phyloP scores from a whole-genome alignment of 306 rosid species.

The Amphicarpaea edgeworthii region DNA sequence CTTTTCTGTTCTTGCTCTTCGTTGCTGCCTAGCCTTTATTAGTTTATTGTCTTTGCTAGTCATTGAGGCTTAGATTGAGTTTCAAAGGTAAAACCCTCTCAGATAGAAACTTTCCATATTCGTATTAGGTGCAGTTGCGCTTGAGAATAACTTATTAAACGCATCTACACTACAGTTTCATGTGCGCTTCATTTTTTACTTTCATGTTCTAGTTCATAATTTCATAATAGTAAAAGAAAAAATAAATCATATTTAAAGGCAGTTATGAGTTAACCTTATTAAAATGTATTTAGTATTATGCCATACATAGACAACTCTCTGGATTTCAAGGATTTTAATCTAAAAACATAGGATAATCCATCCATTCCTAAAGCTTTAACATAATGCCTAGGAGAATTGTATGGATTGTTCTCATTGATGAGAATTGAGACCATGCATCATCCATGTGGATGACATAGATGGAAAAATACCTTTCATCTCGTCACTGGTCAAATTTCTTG shows the following conservation, averaged over 20 bases:
- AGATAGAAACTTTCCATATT: neutral
- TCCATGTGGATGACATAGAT: no score
- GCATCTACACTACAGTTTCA: constrained; percentile 4
- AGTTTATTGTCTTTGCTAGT: neutral
- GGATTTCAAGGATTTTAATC: no score
- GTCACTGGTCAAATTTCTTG: no score
- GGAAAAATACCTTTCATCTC: no score
- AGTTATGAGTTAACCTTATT: neutral
- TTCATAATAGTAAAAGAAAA: neutral
- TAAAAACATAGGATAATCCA: no score
- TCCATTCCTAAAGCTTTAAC: no score
- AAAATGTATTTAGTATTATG: neutral
- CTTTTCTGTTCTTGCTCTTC: constrained; percentile 6
- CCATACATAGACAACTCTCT: no score
- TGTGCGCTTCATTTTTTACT: neutral
- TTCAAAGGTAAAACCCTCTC: neutral
- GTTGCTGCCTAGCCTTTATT: neutral
- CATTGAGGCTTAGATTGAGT: neutral
- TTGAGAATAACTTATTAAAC: constrained; percentile 11
- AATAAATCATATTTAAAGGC: neutral
- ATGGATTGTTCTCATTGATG: no score
- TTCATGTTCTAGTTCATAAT: neutral
- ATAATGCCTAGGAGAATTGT: no score
- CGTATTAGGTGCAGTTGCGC: neutral
- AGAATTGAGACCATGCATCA: no score